phyloP scores from a whole-genome alignment of 2,329 filamentous ascomycete species.

The Akanthomyces muscarius region DNA sequence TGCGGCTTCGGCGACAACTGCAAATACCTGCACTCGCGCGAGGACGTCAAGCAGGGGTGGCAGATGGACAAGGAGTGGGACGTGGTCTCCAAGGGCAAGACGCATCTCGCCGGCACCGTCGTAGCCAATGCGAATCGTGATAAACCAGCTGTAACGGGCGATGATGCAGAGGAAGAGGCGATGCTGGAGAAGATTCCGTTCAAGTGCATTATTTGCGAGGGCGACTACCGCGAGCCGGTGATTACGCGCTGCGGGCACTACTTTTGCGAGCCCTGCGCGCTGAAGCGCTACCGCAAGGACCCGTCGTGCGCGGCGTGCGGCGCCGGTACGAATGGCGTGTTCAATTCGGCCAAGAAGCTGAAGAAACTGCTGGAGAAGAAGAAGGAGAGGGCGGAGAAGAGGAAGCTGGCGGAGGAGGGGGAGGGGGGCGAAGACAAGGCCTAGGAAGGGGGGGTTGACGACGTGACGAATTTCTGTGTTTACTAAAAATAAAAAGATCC shows the following conservation, averaged over 20 bases:
- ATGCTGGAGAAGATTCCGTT: constrained; percentile 83
- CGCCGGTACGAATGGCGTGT: constrained; percentile 80
- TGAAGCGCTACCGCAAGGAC: constrained; percentile 81
- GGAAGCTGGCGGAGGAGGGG: constrained; percentile 51
- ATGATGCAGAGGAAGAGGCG: constrained; percentile 59
- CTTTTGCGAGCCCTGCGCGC: constrained; percentile 87
- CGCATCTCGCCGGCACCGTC: constrained; percentile 56
- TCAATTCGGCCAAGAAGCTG: constrained; percentile 81
- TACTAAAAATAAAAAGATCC: not conserved
- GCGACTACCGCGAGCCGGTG: constrained; percentile 73
- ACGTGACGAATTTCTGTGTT: not conserved
- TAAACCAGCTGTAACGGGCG: constrained; percentile 32
- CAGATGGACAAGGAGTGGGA: constrained; percentile 96
- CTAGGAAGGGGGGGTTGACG: not conserved
- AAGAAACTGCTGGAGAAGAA: constrained; percentile 77
- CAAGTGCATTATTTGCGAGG: constrained; percentile 80
- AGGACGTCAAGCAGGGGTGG: constrained; percentile 88
- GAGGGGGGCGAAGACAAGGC: constrained; percentile 33
- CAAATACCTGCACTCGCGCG: constrained; percentile 73
- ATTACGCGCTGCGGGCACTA: constrained; percentile 92
- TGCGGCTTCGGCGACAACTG: constrained; percentile 61
- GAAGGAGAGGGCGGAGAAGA: constrained; percentile 55
- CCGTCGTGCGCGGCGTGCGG: constrained; percentile 85
- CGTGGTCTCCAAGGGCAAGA: constrained; percentile 68
- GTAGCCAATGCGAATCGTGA: constrained; percentile 56